Conservation (phyloP, 805 yeast species). For the Suhomyces emberorum region DNA sequence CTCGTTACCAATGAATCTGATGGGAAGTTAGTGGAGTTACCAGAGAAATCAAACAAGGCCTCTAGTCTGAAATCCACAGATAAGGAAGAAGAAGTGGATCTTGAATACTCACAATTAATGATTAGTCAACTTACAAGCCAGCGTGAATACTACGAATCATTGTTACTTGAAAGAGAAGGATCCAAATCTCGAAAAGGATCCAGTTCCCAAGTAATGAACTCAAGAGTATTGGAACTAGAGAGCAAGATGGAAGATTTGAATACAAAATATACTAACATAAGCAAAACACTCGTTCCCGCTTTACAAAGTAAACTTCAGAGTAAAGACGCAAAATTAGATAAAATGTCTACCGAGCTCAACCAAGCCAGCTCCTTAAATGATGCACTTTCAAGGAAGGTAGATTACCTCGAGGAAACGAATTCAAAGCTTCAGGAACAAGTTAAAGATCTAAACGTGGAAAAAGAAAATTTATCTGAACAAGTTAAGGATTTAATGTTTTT, state of each 20-base stretch:
- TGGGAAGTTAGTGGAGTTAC: constrained; percentile 83
- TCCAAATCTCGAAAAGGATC: constrained; percentile 21
- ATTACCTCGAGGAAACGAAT: constrained; percentile 25
- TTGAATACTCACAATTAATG: constrained; percentile 77
- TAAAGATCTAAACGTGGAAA: constrained; percentile 31
- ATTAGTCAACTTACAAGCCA: constrained; percentile 83
- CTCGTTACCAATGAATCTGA: constrained; percentile 80
- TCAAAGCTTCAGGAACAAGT: constrained; percentile 27
- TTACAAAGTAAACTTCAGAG: constrained; percentile 27
- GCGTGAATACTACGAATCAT: constrained; percentile 71
- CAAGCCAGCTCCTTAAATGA: constrained; percentile 34
- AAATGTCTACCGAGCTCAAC: constrained; percentile 29
- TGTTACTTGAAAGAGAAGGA: constrained; percentile 22
- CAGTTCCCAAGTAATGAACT: constrained; percentile 5
- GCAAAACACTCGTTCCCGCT: constrained; percentile 29
- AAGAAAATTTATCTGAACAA: constrained; percentile 56
- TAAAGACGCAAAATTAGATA: constrained; percentile 28
- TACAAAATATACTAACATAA: constrained; percentile 20
- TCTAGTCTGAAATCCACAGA: constrained; percentile 11
- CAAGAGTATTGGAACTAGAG: constrained; percentile 21
- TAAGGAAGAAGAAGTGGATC: constrained; percentile 56
- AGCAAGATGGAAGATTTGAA: constrained; percentile 27
- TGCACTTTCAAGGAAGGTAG: constrained; percentile 38
- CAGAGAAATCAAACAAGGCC: constrained; percentile 26
- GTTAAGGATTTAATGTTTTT: constrained; percentile 78